Base-by-base conservation (phyloP, 2,329 filamentous ascomycete species). In the Helotiales sp. region DNA sequence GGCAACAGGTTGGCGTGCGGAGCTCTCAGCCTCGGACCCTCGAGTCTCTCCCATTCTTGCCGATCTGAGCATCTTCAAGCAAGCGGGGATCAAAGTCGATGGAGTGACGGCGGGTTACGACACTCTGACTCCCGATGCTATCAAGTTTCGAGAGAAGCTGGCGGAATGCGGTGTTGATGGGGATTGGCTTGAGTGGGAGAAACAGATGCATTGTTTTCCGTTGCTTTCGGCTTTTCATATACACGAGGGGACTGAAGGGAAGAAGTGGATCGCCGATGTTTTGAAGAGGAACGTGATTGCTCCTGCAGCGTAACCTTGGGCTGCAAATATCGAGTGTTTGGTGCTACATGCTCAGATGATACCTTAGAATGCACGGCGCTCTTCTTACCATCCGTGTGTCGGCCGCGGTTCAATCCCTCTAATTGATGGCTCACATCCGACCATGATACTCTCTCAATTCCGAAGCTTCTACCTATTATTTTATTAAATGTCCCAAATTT, bases 201-300 rank as follows among this genome's bases (percentile, higher is more conserved):
- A 69, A 34, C 71, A 74, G 55, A 70, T 74, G 65, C 72, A 72
- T 67, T 71, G 70, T 61, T 73, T 74, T 47, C 70, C 72, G 0
- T 32, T 69, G 26, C 63, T 69, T 22, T 69, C 60, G 40, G n/a
- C 61, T n/a, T 69, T 67, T 28, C 66, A 69, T 49, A 50, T 71
- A 11, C 34, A 49, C 13, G 70, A 71, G 17, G 70, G 61, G 24
- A 43, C 59, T 22, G 68, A 52, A 17, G 68, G 61, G 3, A 71
- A 67, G 37, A 64, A 70, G 49, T 70, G 64, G 68, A 66, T 69
- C 20, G 15, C 66, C 6, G 60, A 70, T 32, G 20, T 67, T 17
- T 57, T 65, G 22, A 54, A 24, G n/a, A 32, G 22, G 20, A 68
- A 70, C 58, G 40, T 60, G 37, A 49, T 55, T 6, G 6, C 43